Evolutionary conservation across 2,329 filamentous ascomycete genomes (phyloP), one percentile per base, ranked within the genome.

Genomic region (Lasiodiplodia hormozganensis): DNA sequence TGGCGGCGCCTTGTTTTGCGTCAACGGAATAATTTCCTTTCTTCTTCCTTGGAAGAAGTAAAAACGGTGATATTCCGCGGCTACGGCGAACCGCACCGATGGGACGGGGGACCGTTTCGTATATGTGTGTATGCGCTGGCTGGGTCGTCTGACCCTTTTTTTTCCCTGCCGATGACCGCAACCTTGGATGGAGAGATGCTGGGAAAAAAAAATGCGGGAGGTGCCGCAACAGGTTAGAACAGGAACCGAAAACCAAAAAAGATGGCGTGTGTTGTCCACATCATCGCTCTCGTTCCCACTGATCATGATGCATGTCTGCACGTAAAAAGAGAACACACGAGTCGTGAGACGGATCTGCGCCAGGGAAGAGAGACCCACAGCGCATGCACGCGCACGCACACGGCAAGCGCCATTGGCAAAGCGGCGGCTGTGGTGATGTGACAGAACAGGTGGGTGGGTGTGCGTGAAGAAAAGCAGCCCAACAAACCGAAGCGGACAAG

Each of bases 341-440:
- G 43, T 47, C 43, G 43, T 47, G 43, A 7, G 52, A 12, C 54
- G 54, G 54, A 57, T 57, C 54, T 57, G 54, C 54, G 54, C n/a
- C 54, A 57, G 36, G 54, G 54, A 31, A 53, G 25, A 28, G 23
- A 23, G 43, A 21, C 43, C 43, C 43, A 47, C 43, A 34, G 31
- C 2, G 31, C 31, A 34, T 34, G 31, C 31, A 18, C 43, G 28
- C 28, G 28, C 28, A 28, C 18, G 6, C n/a, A 18, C 43, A 21
- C 43, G 43, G 43, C 43, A 47, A 47, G 43, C 43, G 43, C 43
- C 43, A 47, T 47, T 47, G n/a, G 43, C 43, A 21, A n/a, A 47
- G 43, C 40, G 40, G 18, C 18, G 18, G 40, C 8, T n/a, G 40
- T 21, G 43, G 43, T 47, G 43, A 47, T n/a, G 40, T 43, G 40